Percentiles rank a stretch among this genome's conserved stretches.
Conservation (phyloP, 495 filamentous ascomycete genomes). For the Trichoderma asperelloides region DNA sequence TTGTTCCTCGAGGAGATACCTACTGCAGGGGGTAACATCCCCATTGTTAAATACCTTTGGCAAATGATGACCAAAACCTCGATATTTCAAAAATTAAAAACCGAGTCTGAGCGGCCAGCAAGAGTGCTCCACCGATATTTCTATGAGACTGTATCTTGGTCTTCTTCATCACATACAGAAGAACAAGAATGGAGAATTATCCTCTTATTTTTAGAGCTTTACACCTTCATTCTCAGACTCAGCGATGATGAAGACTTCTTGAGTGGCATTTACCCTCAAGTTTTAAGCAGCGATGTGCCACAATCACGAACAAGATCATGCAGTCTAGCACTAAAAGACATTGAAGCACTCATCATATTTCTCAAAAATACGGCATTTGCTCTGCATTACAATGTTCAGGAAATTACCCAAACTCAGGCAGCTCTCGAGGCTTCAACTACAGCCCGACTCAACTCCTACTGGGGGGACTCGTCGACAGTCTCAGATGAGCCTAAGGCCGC, state of each 20-base stretch:
- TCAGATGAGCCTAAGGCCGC: not conserved
- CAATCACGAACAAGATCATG: constrained; percentile 47
- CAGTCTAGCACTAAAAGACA: constrained; percentile 57
- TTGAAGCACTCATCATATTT: constrained; percentile 70
- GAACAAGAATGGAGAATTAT: constrained; percentile 83
- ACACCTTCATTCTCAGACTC: constrained; percentile 80
- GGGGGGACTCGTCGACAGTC: not conserved
- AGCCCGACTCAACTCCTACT: not conserved
- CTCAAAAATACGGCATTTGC: constrained; percentile 90
- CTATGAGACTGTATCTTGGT: constrained; percentile 9
- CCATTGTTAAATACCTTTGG: constrained; percentile 88
- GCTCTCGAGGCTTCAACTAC: not conserved
- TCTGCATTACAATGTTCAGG: constrained; percentile 72
- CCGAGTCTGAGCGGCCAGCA: constrained; percentile 15
- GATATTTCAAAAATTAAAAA: constrained; percentile 55
- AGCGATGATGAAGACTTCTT: constrained; percentile 91
- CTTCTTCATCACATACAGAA: constrained; percentile 17
- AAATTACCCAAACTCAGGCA: constrained; percentile 27
- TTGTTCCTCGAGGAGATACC: constrained; percentile 73
- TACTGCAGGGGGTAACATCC: constrained; percentile 37
- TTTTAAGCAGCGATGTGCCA: constrained; percentile 1
- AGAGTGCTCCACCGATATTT: constrained; percentile 19
- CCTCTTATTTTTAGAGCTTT: constrained; percentile 86
- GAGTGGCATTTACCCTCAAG: constrained; percentile 21
- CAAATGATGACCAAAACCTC: constrained; percentile 56